Conservation (phyloP, 257 asterid species). For the Agastache rugosa region DNA sequence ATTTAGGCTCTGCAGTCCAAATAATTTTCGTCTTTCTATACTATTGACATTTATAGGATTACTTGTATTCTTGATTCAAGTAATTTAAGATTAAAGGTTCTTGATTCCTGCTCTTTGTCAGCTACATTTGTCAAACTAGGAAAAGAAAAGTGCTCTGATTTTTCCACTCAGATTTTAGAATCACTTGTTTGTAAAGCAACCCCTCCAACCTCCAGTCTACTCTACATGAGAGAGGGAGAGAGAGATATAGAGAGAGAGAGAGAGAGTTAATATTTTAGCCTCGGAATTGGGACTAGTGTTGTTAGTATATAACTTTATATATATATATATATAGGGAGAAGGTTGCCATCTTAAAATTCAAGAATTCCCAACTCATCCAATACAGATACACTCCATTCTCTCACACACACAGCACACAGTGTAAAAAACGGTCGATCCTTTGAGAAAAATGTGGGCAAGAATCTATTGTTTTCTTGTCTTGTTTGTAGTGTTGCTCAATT, state of each 20-base stretch:
- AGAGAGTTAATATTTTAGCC: slow-evolving; percentile 17
- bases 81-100: slow-evolving; percentile 39
- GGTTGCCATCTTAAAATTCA: background rate
- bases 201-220: slow-evolving; percentile 23
- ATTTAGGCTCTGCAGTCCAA: slow-evolving; percentile 52
- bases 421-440: too few relatives aligned
- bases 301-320: background rate
- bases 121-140: slow-evolving; percentile 41
- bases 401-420: slow-evolving; percentile 11
- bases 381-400: background rate
- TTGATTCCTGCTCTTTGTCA: slow-evolving; percentile 38
- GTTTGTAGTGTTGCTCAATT: slow-evolving; percentile 40
- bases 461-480: slow-evolving; percentile 40
- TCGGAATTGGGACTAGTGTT: background rate
- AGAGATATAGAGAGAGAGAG: slow-evolving; percentile 14
- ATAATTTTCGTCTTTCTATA: slow-evolving; percentile 20
- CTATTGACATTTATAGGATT: slow-evolving; percentile 28
- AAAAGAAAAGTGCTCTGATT: slow-evolving; percentile 17
- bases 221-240: slow-evolving; percentile 30
- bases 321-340: background rate
- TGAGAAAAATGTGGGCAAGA: slow-evolving; percentile 45
- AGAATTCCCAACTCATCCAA: background rate
- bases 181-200: slow-evolving; percentile 67
- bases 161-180: slow-evolving; percentile 37
- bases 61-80: slow-evolving; percentile 36